Percentiles rank a stretch among this genome's conserved stretches.
phyloP scores from a whole-genome alignment of 768 basidiomycete species.

The Hericium coralloides region DNA sequence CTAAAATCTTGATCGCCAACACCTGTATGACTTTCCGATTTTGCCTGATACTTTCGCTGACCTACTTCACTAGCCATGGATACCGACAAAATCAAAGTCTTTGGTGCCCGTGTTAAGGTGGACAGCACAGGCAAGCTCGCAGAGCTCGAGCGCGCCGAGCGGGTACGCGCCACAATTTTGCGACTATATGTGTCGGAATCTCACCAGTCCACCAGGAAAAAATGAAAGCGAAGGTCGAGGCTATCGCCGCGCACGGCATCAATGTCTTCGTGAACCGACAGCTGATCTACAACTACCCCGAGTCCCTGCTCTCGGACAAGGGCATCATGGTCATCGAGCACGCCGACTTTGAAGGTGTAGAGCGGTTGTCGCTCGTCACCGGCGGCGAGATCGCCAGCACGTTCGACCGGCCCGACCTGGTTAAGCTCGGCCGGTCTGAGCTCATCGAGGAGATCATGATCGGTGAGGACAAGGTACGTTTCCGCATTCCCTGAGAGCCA shows the following conservation, averaged over 20 bases:
- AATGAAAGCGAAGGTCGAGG: slow-evolving; percentile 97
- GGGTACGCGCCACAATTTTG: slow-evolving; percentile 33
- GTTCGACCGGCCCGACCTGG: slow-evolving; percentile 86
- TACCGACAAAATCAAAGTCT: slow-evolving; percentile 99
- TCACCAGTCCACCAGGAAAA: slow-evolving; percentile 61
- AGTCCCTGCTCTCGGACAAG: slow-evolving; percentile 87
- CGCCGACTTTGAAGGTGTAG: slow-evolving; percentile 98
- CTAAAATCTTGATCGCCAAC: no score
- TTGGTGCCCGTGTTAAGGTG: slow-evolving; percentile 93
- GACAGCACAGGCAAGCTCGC: slow-evolving; percentile 95
- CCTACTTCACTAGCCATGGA: slow-evolving; percentile 72
- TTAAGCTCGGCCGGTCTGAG: slow-evolving; percentile 89
- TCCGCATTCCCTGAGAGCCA: background rate
- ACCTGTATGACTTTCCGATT: slow-evolving; percentile 7
- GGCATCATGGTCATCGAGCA: slow-evolving; percentile 97
- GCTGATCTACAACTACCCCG: slow-evolving; percentile 98
- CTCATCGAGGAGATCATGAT: slow-evolving; percentile 99
- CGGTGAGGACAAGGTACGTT: slow-evolving; percentile 89
- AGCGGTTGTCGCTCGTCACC: slow-evolving; percentile 89
- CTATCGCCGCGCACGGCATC: slow-evolving; percentile 90
- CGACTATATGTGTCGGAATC: no score
- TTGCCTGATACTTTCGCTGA: background rate
- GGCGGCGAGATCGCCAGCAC: slow-evolving; percentile 97
- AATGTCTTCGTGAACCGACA: slow-evolving; percentile 98
- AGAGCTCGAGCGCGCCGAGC: slow-evolving; percentile 94